Evolutionary conservation across 148 eudicot species (phyloP).

Genomic region (Rhododendron henanense): DNA sequence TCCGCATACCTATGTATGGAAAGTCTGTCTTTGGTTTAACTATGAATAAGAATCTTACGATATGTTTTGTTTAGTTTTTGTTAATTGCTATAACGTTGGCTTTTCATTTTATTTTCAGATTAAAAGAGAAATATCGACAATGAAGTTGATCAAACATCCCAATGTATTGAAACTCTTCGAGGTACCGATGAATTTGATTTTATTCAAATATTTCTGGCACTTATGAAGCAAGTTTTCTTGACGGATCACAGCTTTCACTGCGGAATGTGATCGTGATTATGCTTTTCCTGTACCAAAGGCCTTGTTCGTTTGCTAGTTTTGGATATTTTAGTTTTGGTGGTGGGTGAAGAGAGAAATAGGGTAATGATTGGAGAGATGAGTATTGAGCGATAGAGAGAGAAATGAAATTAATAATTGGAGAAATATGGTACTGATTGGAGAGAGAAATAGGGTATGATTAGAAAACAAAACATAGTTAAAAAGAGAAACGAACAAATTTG

Average conservation of each 20-base stretch:
- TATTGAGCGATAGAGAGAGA: too few species aligned
- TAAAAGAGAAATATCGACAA: conserved; percentile 76
- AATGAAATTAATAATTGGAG: too few species aligned
- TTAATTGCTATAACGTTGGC: background rate
- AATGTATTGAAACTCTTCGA: conserved; percentile 70
- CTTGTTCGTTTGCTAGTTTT: too few species aligned
- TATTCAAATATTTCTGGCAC: background rate
- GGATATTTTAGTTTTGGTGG: too few species aligned
- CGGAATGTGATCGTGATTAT: background rate
- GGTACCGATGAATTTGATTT: conserved; percentile 30
- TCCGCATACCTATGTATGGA: background rate
- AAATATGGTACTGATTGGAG: too few species aligned
- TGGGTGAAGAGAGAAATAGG: too few species aligned
- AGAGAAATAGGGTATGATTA: too few species aligned
- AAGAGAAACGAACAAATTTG: too few species aligned
- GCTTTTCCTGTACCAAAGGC: background rate
- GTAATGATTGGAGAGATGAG: too few species aligned
- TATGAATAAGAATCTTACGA: background rate
- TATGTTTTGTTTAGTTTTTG: background rate
- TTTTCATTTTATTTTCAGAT: conserved; percentile 36
- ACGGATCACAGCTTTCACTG: background rate
- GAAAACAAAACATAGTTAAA: too few species aligned
- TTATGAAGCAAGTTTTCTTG: background rate
- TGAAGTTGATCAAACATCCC: conserved; percentile 88
- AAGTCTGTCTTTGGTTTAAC: background rate